Base-by-base conservation (phyloP, 2,329 filamentous ascomycete genomes). In the Aspergillus fructus region DNA sequence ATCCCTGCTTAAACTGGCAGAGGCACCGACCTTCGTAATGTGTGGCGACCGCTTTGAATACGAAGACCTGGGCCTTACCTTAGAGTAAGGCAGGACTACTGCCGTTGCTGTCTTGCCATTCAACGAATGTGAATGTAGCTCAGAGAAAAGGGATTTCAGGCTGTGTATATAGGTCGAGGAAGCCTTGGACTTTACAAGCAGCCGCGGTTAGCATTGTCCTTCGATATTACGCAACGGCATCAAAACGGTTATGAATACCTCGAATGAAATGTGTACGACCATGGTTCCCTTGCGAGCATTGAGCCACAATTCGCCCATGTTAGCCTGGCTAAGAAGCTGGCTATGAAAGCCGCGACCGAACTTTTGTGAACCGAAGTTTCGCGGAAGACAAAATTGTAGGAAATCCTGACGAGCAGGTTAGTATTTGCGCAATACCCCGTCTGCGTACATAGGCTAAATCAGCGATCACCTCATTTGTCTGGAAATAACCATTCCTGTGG, bases 51-150 rank as follows among this genome's bases (percentile, higher is more conserved):
- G 39, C 30, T 19, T 30, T 7, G 33, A 27, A 21, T 45, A 45
- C 24, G 34, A 41, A 6, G 15, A 12, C 15, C 47, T 53, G 15
- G n/a, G 33, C 5, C 42, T 27, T 9, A 33, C 8, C 6, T 40
- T 37, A 6, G 30, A 37, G 15, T 19, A 13, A 5, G 83, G 82
- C 19, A 88, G 71, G 55, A 87, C 70, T 13, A 89, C 67, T 40
- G 87, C 67, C 11, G 82, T 81, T 23, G 83, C 83, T 61, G 88
- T 83, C 65, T 82, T 78, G 59, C 80, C 80, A 17, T 74, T 68
- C 41, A 77, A 69, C 53, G 82, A 80, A 41, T 86, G 74, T 33
- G 78, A 73, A 8, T 75, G 67, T 55, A 86, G 67, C 62, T 76
- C 77, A 5, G 75, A 67, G 54, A 78, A 66, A 41, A 86, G 69